Evolutionary conservation across 2,329 filamentous ascomycete genomes (phyloP).

Genomic region (Tothia fuscella): DNA sequence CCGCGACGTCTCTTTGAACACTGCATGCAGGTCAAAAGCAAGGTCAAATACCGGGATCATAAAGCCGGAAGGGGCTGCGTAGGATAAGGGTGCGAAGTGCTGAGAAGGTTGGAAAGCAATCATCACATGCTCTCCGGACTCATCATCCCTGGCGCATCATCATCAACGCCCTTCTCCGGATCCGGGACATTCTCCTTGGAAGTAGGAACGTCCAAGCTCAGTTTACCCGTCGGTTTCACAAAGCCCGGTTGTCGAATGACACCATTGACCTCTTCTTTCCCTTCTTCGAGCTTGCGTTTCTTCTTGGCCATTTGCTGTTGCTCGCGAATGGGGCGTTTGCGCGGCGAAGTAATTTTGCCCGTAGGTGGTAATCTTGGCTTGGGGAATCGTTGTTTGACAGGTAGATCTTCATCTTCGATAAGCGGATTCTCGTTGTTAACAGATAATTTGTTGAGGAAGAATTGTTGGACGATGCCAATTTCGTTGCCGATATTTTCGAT

Average conservation of each 20-base stretch:
- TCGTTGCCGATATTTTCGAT: slow-evolving; percentile 65
- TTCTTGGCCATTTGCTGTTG: slow-evolving; percentile 77
- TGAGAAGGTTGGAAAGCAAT: too few relatives aligned
- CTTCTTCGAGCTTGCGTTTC: slow-evolving; percentile 58
- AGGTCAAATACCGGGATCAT: too few relatives aligned
- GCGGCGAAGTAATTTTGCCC: slow-evolving; percentile 75
- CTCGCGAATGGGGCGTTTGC: slow-evolving; percentile 71
- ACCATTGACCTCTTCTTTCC: slow-evolving; percentile 22
- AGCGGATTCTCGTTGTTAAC: slow-evolving; percentile 72
- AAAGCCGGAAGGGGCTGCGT: too few relatives aligned
- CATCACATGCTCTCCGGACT: slow-evolving; percentile 41
- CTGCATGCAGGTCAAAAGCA: too few relatives aligned
- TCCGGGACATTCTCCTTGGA: slow-evolving; percentile 48
- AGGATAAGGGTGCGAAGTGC: too few relatives aligned
- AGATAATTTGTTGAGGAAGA: slow-evolving; percentile 81
- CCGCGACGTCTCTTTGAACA: too few relatives aligned
- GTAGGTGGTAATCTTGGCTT: slow-evolving; percentile 54
- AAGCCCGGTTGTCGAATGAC: slow-evolving; percentile 20
- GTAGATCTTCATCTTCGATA: slow-evolving; percentile 88
- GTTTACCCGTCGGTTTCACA: slow-evolving; percentile 45
- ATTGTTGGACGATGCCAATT: slow-evolving; percentile 80
- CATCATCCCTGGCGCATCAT: slow-evolving; percentile 62
- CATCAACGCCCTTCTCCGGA: slow-evolving; percentile 54
- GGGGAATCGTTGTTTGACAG: slow-evolving; percentile 70
- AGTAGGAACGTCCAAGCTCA: slow-evolving; percentile 34